Evolutionary conservation across 78 protist species (phyloP).

Genomic region (Dictyostelium firmibasis): DNA sequence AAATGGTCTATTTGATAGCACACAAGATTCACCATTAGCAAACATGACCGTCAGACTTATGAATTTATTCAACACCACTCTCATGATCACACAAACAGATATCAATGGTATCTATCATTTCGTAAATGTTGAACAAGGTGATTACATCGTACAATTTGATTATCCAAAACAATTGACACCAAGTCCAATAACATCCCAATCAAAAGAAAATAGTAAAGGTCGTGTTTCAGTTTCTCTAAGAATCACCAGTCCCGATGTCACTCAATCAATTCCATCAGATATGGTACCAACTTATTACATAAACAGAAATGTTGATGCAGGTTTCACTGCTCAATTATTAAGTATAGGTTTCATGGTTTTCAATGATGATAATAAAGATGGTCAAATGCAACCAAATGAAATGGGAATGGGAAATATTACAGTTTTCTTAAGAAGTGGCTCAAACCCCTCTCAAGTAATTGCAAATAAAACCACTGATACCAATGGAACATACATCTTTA

Average conservation of each 20-base stretch:
- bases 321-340: not conserved
- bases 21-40: not conserved
- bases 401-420: not conserved
- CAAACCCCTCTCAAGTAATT: not conserved
- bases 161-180: not conserved
- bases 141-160: not conserved
- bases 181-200: not conserved
- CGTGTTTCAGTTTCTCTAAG: not conserved
- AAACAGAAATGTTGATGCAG: constrained; percentile 1
- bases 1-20: constrained; percentile 23
- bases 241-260: not conserved
- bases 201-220: not conserved
- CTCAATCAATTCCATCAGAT: not conserved
- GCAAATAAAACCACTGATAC: not conserved
- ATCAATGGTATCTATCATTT: constrained; percentile 3
- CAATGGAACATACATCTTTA: constrained; percentile 5
- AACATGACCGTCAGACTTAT: not conserved
- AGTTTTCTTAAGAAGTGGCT: not conserved
- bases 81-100: not conserved
- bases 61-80: not conserved
- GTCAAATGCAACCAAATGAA: constrained; percentile 2
- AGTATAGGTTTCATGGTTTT: constrained; percentile 7
- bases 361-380: constrained; percentile 1
- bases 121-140: not conserved
- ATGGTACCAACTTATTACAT: not conserved